Base-by-base conservation (phyloP, 805 yeast genomes). In the Tetrapisispora namnaoensis region DNA sequence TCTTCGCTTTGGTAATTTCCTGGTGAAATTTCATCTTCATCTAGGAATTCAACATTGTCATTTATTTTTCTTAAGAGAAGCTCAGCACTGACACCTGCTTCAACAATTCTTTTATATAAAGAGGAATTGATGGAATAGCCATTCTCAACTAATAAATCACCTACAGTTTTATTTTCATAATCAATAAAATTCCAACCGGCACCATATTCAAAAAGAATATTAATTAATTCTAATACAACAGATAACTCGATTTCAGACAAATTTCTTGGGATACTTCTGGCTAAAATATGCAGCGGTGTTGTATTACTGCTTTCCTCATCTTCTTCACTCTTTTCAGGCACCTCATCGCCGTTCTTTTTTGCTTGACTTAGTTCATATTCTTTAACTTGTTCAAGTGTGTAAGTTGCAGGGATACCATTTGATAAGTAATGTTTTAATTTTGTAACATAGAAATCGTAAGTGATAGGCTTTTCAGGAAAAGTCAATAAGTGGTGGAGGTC, bases 71-170 rank as follows among this genome's bases (percentile, higher is more conserved):
- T 72, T 52, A 91, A 70, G 20, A 90, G 68, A 37, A 90, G 71
- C 63, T 90, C 97, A 0, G 96, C 93, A 51, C 95, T 73, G 1
- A 87, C 91, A 41, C 98, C 98, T 1, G 96, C 96, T 51, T 79
- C 82, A 1, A 90, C 86, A 42, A 78, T 61, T 45, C 69, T 56
- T 16, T 65, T 60, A 55, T 79, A 79, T 37, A 85, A 68, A 22
- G 68, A 67, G 6, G 70, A 62, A 1, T 59, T 66, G 57, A 56
- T 50, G 4, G 57, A 63, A 56, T 70, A 61, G 1, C 74, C 75
- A 45, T 84, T 69, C 43, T 79, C 76, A 36, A 74, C 65, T 22
- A 90, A 71, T 8, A 89, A 74, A 65, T 95, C 90, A 2, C 95
- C 98, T 0, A 96, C 88, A 0, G 96, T 86, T 52, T 82, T 81